Base-by-base conservation (phyloP, 2,329 filamentous ascomycete species). In the Penicillium oxalicum region DNA sequence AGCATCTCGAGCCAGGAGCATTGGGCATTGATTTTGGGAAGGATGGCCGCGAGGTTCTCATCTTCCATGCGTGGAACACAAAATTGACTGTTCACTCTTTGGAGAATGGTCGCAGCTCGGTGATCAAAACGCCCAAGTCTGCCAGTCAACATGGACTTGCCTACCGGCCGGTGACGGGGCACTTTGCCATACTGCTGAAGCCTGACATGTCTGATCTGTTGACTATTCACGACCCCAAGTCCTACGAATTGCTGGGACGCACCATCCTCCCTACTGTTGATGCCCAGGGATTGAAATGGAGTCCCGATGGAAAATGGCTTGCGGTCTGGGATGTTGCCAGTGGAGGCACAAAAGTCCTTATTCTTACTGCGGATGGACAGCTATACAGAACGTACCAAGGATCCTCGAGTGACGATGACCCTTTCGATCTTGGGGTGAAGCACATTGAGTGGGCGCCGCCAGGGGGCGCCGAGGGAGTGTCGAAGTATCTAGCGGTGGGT, bases 341-440 rank as follows among this genome's bases (percentile, higher is more conserved):
- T 48, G 65, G 68, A 5, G 75, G 76, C 6, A 76, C 75, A 32
- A 75, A 72, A 47, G 60, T 82, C 9, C 64, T 75, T 46, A 71
- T 83, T 36, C 81, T 77, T 56, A 83, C 81, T 1, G 77, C 79
- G 2, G 79, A 82, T 56, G 81, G 79, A 1, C 74, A 82, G 53
- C 67, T 77, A 4, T 83, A 77, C 63, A 73, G 78, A 46, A 77
- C 74, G 0, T 79, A 78, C 52, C 67, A 68, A 4, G 72, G 73
- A 4, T 60, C 62, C 5, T 50, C 61, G 4, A 67, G 67, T 9
- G 59, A 68, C 4, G 66, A 67, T 40, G 61, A 58, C 24, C 62
- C 70, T 4, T 61, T 67, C 49, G 75, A 76, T 32, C 58, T 79
- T 18, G 78, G 78, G 0, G 70, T 79, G 29, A 77, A 71, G 58